A percentile compares a stretch with the other conserved stretches of the same genome.
Evolutionary conservation across 352 stramenopile genomes (phyloP).

Genomic region (Phytophthora tubulina): DNA sequence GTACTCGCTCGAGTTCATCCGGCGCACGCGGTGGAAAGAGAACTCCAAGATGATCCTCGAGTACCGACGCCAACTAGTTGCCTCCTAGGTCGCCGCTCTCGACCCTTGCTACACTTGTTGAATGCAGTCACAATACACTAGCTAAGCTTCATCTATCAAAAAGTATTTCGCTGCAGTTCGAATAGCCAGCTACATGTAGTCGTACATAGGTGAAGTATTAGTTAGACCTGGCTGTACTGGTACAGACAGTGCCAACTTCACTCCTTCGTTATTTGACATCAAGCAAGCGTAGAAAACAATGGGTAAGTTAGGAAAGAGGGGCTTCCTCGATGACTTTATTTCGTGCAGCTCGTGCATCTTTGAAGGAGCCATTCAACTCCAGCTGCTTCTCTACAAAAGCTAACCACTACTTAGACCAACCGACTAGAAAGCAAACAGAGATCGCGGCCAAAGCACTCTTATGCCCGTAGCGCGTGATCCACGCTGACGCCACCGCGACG

Average conservation of each 20-base stretch:
- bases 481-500: constrained; percentile 40
- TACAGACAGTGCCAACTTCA: no score
- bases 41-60: constrained; percentile 63
- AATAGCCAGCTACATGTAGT: no score
- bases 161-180: no score
- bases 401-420: constrained; percentile 33
- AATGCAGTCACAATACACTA: no score
- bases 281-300: neutral
- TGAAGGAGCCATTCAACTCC: constrained; percentile 34
- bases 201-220: no score
- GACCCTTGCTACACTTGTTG: no score
- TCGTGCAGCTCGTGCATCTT: constrained; percentile 36
- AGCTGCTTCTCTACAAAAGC: constrained; percentile 43
- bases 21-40: constrained; percentile 64
- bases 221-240: no score
- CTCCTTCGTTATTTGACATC: no score
- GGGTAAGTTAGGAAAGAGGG: constrained; percentile 28
- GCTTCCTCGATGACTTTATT: constrained; percentile 40
- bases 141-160: no score
- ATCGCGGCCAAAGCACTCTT: constrained; percentile 38
- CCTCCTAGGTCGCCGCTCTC: constrained; percentile 10
- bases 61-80: constrained; percentile 53
- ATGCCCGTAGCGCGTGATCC: constrained; percentile 41
- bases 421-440: constrained; percentile 28
- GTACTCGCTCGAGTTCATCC: constrained; percentile 77